Evolutionary conservation across 345 rosid species (phyloP), one percentile per base, ranked within the genome.

Genomic region (Triadica sebifera): DNA sequence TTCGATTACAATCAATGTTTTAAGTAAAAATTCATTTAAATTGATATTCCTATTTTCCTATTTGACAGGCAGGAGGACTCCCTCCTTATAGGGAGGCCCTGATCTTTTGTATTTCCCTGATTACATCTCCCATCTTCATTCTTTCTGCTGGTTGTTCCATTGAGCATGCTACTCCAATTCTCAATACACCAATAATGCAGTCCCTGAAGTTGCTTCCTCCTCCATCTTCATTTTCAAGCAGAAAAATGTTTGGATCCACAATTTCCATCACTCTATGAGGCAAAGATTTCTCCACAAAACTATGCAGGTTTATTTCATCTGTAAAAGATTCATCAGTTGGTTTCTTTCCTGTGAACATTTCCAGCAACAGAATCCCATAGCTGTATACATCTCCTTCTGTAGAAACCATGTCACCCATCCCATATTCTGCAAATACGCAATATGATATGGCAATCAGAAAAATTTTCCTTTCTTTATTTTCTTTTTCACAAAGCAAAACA

Each of bases 271-370:
- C 41, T 29, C 37, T 13, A 13, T 60, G 0, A 60, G 39, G 64
- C 0, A 60, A 25, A 25, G 19, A 60, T 60, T 17, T 60, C 19
- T 12, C 8, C 12, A 60, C 64, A 12, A 4, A 12, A 29, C 19
- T 60, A 60, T 13, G 41, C 4, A 60, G 64, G 25, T 60, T 29
- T 12, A 60, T 2, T 4, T 25, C 64, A 29, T 60, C 64, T 60
- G 29, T 25, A 29, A 60, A 60, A 60, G 16, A 4, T 8, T 67
- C 55, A 17, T 56, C 68, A 0, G 74, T 68, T 11, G 59, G 72
- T 56, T 74, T 55, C 52, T 69, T 64, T 50, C 69, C 72, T 4
- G 83, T 66, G 61, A 80, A 72, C 72, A 80, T 66, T 34, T 80
- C 82, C 15, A 29, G 34, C 34, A 29, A 29, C 34, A 29, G 34